These are phyloP conservation scores for Volvox reticuliferus DNA, from an alignment of 139 green algal species.

Conservation along the genomic window DNA sequence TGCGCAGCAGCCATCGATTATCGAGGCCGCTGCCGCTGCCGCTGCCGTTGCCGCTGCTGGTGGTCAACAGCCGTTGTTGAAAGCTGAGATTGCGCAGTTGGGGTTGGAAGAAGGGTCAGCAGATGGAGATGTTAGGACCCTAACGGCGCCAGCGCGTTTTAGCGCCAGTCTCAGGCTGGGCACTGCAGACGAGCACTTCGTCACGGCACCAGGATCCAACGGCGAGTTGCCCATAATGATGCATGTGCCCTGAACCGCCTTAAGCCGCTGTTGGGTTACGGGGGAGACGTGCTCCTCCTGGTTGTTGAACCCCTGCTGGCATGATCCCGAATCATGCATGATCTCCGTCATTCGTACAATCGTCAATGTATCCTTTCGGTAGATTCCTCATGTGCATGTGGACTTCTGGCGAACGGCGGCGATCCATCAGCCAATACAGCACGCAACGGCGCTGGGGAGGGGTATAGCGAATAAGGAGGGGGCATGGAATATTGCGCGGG, in stretches of 20 bases:
- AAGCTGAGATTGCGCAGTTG: not conserved
- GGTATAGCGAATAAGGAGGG: too few species aligned
- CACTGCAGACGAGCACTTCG: slow-evolving; percentile 6
- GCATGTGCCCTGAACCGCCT: not conserved
- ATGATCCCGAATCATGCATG: not conserved
- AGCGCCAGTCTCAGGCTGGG: not conserved
- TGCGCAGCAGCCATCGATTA: not conserved
- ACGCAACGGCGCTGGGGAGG: too few species aligned
- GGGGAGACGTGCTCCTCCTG: too few species aligned
- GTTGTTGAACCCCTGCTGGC: not conserved
- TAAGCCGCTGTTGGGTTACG: not conserved
- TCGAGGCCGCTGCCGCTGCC: too few species aligned
- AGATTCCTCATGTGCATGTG: too few species aligned
- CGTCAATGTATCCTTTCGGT: not conserved
- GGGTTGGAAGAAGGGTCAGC: not conserved
- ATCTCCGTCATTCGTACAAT: not conserved
- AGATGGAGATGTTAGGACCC: not conserved
- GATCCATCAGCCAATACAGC: too few species aligned
- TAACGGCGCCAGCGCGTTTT: not conserved
- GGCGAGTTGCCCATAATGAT: not conserved
- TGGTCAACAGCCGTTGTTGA: not conserved
- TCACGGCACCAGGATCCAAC: not conserved
- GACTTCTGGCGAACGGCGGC: too few species aligned
- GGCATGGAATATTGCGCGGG: too few species aligned
- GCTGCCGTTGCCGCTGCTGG: too few species aligned